A percentile compares a stretch with the other conserved stretches of the same genome.
Conservation (phyloP, 495 filamentous ascomycete species). For the Cairneyella variabilis region DNA sequence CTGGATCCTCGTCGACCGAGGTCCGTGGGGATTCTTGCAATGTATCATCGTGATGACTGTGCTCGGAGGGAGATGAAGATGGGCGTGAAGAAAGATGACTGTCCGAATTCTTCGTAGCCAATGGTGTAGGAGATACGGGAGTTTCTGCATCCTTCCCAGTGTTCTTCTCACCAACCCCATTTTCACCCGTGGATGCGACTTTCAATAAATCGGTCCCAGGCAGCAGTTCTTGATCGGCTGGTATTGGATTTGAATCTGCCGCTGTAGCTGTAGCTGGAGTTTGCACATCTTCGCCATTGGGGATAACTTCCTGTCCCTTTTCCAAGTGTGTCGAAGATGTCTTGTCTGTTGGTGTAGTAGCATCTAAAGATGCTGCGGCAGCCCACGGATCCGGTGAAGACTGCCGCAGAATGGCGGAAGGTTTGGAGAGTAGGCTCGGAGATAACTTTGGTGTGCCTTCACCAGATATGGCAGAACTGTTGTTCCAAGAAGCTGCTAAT, state of each 20-base stretch:
- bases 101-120: background rate
- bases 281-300: background rate
- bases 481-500: slow-evolving; percentile 4
- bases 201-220: background rate
- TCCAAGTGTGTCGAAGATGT: background rate
- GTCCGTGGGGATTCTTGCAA: slow-evolving; percentile 48
- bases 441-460: background rate
- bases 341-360: background rate
- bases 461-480: background rate
- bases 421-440: slow-evolving; percentile 12
- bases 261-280: background rate
- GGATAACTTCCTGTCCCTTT: background rate
- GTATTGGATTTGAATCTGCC: background rate
- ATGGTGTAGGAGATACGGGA: background rate
- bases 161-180: too few species aligned
- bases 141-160: background rate
- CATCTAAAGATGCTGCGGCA: background rate
- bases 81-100: slow-evolving; percentile 31
- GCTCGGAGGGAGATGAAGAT: slow-evolving; percentile 37
- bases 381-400: slow-evolving; percentile 48
- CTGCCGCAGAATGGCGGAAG: slow-evolving; percentile 30
- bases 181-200: background rate
- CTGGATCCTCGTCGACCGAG: slow-evolving; percentile 48
- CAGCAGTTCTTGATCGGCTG: background rate
- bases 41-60: slow-evolving; percentile 35